Evolutionary conservation across 441 rosid species (phyloP).

Genomic region (Brassica balearica): DNA sequence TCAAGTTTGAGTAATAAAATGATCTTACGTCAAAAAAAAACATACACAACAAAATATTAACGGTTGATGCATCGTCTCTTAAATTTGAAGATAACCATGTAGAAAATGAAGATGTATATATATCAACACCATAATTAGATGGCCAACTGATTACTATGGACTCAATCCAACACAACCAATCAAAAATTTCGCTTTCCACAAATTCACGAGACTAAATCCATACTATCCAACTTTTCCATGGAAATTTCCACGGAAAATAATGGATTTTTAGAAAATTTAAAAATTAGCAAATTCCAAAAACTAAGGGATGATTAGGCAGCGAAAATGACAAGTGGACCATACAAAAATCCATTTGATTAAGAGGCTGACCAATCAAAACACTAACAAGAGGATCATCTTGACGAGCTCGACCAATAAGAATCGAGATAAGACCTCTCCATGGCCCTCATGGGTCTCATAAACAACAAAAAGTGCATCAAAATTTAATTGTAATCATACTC

Average conservation of each 20-base stretch:
- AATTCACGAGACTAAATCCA: slow-evolving; percentile 16
- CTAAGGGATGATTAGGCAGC: slow-evolving; percentile 1
- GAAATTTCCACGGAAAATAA: slow-evolving; percentile 28
- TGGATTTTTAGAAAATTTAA: background rate
- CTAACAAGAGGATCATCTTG: slow-evolving; percentile 54
- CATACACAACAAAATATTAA: background rate
- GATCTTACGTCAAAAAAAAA: background rate
- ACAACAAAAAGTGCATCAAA: slow-evolving; percentile 32
- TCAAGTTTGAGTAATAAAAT: too few relatives aligned
- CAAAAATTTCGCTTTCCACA: slow-evolving; percentile 28
- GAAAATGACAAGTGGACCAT: slow-evolving; percentile 46
- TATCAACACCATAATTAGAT: background rate
- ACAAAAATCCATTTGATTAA: slow-evolving; percentile 48
- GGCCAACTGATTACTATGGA: background rate
- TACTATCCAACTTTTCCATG: slow-evolving; percentile 23
- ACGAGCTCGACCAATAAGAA: slow-evolving; percentile 53
- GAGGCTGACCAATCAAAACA: slow-evolving; percentile 53
- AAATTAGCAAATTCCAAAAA: background rate
- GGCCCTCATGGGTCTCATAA: slow-evolving; percentile 44
- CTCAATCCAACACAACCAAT: background rate
- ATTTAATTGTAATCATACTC: background rate
- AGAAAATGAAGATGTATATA: background rate
- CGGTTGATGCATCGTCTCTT: background rate
- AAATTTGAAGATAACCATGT: background rate
- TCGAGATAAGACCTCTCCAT: slow-evolving; percentile 60